Base-by-base conservation (phyloP, 495 filamentous ascomycete species). In the Aspergillus steynii region DNA sequence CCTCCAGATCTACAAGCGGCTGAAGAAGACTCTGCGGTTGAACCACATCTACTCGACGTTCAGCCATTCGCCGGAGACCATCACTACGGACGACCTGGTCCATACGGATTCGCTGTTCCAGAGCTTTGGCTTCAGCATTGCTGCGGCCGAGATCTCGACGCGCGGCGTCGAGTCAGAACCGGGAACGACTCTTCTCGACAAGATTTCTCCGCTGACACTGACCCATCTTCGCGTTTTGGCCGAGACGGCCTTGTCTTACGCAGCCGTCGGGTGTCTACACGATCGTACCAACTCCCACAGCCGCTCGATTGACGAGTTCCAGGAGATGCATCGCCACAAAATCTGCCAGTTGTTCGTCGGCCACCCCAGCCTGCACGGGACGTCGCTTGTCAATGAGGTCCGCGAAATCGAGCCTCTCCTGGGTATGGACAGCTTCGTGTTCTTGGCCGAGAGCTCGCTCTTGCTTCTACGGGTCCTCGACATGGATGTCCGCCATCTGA, bases 151-250 rank as follows among this genome's bases (percentile, higher is more conserved):
- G 72, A 97, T 99, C 59, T 86, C 92, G 50, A 94, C 97, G 68
- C 89, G 95, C 55, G 95, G 96, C 14, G 78, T 92, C 2, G 88
- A 90, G 59, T 88, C 90, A 4, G 86, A 91, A 47, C 84, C 86
- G 37, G 90, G 90, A 25, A 80, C 82, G 65, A 93, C 89, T 0
- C 76, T 97, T 34, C 68, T 98, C n/a, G 90, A 93, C 61, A 92
- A 88, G 65, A 90, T 98, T 29, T 86, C 94, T 1, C 84, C 91
- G 46, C 83, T 96, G 67, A 81, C 86, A 2, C 73, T 99, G 47
- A 93, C 92, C 0, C 92, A 97, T 69, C 80, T 99, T n/a, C 90
- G 93, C 58, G 88, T 99, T 26, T 77, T 96, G 55, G 87, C 92
- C 2, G 96, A 97, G 75, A 96, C 93, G 10, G 87, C 91, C 10